These are phyloP conservation scores for Graphiopsis chlorocephala DNA, from an alignment of 2,329 filamentous ascomycete genomes.

Conservation along the genomic window DNA sequence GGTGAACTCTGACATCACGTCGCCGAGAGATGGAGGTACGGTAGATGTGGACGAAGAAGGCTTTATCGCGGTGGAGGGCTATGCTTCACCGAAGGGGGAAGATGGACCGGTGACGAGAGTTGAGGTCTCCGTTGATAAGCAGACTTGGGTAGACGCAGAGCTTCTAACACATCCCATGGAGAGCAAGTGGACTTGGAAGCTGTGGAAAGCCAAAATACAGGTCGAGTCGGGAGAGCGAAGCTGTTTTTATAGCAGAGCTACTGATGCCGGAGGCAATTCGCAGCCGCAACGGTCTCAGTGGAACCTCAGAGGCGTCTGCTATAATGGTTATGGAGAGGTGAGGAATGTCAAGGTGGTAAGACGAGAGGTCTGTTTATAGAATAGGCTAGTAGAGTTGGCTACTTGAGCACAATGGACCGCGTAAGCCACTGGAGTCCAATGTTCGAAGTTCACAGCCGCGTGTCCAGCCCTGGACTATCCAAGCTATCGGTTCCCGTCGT, in stretches of 20 bases:
- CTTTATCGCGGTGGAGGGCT: conserved; percentile 47
- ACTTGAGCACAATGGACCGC: conserved; percentile 29
- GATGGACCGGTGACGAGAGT: conserved; percentile 63
- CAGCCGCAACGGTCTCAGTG: conserved; percentile 61
- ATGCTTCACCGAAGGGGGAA: conserved; percentile 67
- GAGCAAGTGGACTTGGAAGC: conserved; percentile 54
- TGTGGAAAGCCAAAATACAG: conserved; percentile 53
- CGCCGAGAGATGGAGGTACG: conserved; percentile 47
- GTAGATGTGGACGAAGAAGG: conserved; percentile 53
- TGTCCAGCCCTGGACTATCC: not conserved
- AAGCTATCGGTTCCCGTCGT: not conserved
- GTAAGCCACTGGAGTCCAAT: conserved; percentile 35
- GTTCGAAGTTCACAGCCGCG: conserved; percentile 28
- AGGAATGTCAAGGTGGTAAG: conserved; percentile 48
- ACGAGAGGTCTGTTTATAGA: conserved; percentile 17
- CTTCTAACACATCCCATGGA: conserved; percentile 53
- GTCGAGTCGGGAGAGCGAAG: conserved; percentile 56
- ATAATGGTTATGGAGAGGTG: conserved; percentile 43
- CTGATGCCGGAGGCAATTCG: conserved; percentile 59
- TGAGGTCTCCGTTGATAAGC: conserved; percentile 63
- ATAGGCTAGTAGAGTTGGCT: conserved; percentile 36
- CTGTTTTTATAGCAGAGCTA: conserved; percentile 56
- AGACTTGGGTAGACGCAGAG: conserved; percentile 59
- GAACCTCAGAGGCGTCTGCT: conserved; percentile 47
- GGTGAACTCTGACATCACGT: conserved; percentile 63